Percentiles rank a stretch among this genome's conserved stretches.
phyloP scores from a whole-genome alignment of 768 basidiomycete genomes.

The Cantharellus anzutake region DNA sequence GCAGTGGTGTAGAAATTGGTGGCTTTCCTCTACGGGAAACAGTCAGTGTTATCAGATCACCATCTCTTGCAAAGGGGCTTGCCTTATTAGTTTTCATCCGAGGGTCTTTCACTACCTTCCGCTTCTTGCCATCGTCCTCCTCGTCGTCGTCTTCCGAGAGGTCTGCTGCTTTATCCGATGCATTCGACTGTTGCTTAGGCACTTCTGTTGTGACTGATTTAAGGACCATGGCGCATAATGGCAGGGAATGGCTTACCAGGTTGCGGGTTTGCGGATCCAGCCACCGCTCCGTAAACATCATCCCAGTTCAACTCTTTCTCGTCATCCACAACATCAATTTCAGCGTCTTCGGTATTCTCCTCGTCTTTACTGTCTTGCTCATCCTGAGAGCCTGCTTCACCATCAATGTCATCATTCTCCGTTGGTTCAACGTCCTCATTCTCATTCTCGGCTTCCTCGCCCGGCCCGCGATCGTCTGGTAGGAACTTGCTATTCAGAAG shows the following conservation, averaged over 20 bases:
- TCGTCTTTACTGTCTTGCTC: slow-evolving; percentile 15
- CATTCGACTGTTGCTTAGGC: not conserved
- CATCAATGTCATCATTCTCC: slow-evolving; percentile 16
- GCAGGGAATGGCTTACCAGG: slow-evolving; percentile 14
- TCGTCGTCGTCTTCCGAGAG: slow-evolving; percentile 3
- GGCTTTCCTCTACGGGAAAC: slow-evolving; percentile 48
- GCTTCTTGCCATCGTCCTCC: slow-evolving; percentile 16
- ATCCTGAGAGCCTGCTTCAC: slow-evolving; percentile 22
- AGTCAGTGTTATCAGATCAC: not conserved
- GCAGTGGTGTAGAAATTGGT: slow-evolving; percentile 73
- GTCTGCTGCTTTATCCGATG: not conserved
- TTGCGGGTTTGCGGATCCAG: slow-evolving; percentile 20
- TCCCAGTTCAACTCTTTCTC: slow-evolving; percentile 51
- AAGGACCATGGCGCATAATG: not conserved
- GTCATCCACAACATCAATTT: slow-evolving; percentile 17
- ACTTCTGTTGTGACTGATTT: not conserved
- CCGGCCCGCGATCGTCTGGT: slow-evolving; percentile 56
- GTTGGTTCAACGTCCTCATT: slow-evolving; percentile 14
- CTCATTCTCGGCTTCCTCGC: slow-evolving; percentile 13
- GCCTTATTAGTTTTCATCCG: slow-evolving; percentile 95
- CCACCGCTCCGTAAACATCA: slow-evolving; percentile 52
- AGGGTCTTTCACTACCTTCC: slow-evolving; percentile 31
- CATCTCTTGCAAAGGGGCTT: slow-evolving; percentile 7
- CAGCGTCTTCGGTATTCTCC: slow-evolving; percentile 21
- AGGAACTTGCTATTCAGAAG: slow-evolving; percentile 79